Evolutionary conservation across 2,329 filamentous ascomycete genomes (phyloP), one percentile per base, ranked within the genome.

Genomic region (Talaromyces sp.): DNA sequence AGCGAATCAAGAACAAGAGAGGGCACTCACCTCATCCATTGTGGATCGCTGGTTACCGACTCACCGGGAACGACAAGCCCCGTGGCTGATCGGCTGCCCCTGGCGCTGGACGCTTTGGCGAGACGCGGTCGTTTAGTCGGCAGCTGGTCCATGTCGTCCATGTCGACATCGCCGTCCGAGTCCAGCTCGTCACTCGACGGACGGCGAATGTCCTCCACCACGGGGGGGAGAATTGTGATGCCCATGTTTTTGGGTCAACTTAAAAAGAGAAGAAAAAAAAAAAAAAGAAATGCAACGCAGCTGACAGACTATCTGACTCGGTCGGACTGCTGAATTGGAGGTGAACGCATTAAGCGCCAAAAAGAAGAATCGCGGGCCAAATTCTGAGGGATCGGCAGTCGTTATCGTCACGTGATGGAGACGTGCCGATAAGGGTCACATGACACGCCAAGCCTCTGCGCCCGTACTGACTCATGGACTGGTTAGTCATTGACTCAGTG

Each of bases 41-140:
- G 92, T n/a, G 92, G 85, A 76, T 97, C 92, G 66, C 88, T 85
- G 10, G 94, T 97, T 68, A 98, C 91, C 64, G 89, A 79, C 73
- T 96, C 90, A 70, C 94, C 95, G 0, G 94, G 94, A 0, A 93
- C 96, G 68, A 96, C 89, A 67, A 97, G 89, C 52, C 78, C 76
- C 40, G 74, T 76, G 28, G 71, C 67, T 28, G 56, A 58, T 44
- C 55, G 58, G 6, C 28, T 44, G 28, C 40, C 52, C 34, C 57
- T 51, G 33, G 16, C 3, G 28, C 16, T 56, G 31, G 31, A 18
- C 4, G 18, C 10, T 28, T 28, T 28, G 42, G 34, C 28, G 2
- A 59, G 42, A 56, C 61, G 61, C 23, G 61, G 56, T 14, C 61
- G 61, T 80, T 81, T 59, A 71, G 69, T 31, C 58, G 75, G 75